These are phyloP conservation scores for Zasmidium cellare DNA, from an alignment of 2,329 filamentous ascomycete species.

Conservation along the genomic window DNA sequence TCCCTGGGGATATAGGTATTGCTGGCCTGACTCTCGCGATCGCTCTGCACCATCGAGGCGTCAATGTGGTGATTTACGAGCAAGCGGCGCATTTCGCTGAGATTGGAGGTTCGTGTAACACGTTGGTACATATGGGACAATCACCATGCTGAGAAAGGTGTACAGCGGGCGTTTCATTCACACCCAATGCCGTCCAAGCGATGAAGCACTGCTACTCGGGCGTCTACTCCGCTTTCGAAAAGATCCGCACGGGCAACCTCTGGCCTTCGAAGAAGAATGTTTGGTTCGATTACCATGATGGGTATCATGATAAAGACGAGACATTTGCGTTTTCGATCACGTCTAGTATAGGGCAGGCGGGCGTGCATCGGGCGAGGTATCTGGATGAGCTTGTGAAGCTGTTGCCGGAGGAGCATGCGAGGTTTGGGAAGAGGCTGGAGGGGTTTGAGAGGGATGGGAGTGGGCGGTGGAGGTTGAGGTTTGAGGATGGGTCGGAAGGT, in stretches of 20 bases:
- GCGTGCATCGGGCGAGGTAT: conserved; percentile 42
- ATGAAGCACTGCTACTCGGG: conserved; percentile 55
- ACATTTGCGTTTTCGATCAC: conserved; percentile 28
- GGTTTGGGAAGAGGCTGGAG: conserved; percentile 34
- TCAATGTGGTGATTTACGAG: conserved; percentile 58
- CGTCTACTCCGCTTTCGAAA: conserved; percentile 45
- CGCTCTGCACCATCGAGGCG: conserved; percentile 45
- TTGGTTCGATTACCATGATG: conserved; percentile 47
- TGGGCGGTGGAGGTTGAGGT: conserved; percentile 37
- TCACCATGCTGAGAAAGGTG: not conserved
- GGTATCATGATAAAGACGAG: conserved; percentile 28
- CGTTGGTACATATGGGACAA: not conserved
- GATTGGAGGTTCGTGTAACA: conserved; percentile 43
- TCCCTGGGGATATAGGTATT: conserved; percentile 45
- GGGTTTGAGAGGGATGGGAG: conserved; percentile 28
- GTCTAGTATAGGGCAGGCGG: conserved; percentile 28
- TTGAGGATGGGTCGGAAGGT: conserved; percentile 30
- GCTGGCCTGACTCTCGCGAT: conserved; percentile 57
- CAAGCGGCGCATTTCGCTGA: conserved; percentile 56
- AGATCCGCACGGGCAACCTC: conserved; percentile 42
- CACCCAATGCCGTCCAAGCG: conserved; percentile 55
- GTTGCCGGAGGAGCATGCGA: conserved; percentile 38
- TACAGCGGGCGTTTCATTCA: conserved; percentile 55
- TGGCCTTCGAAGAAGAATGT: conserved; percentile 37
- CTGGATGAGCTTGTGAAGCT: conserved; percentile 43